phyloP scores from a whole-genome alignment of 352 stramenopile genomes.

The Pythium guiyangense region DNA sequence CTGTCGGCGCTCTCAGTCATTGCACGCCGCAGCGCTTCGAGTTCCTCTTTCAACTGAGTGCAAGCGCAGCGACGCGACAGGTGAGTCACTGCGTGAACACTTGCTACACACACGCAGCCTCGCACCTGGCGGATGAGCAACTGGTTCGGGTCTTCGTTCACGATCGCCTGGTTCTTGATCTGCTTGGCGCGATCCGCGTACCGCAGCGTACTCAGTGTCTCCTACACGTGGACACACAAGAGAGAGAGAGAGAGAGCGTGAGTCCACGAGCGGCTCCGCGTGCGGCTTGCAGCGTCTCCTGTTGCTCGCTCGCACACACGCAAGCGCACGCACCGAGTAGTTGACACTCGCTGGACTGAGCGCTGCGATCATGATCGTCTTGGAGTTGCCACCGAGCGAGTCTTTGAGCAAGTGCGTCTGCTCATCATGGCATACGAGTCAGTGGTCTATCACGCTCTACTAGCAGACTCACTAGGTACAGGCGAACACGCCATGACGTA shows the following conservation, averaged over 20 bases:
- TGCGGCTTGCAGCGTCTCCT: too few species aligned
- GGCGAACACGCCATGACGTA: slow-evolving; percentile 17
- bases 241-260: too few species aligned
- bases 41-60: slow-evolving; percentile 73
- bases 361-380: slow-evolving; percentile 90
- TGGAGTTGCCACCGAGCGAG: slow-evolving; percentile 85
- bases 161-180: slow-evolving; percentile 91
- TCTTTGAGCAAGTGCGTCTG: slow-evolving; percentile 84
- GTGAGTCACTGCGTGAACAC: too few species aligned
- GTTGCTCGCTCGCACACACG: too few species aligned
- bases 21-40: slow-evolving; percentile 58
- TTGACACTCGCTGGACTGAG: slow-evolving; percentile 86
- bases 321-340: slow-evolving; percentile 46
- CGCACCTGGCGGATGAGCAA: slow-evolving; percentile 74
- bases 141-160: slow-evolving; percentile 91
- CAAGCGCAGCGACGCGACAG: not conserved
- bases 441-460: not conserved
- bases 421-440: not conserved
- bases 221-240: too few species aligned
- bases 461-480: not conserved
- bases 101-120: not conserved
- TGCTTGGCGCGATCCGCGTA: slow-evolving; percentile 90
- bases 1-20: slow-evolving; percentile 65
- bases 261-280: too few species aligned
- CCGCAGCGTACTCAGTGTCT: slow-evolving; percentile 89